A percentile compares a stretch with the other conserved stretches of the same genome.
Conservation (phyloP, 441 rosid genomes). For the Omphalea diandra region DNA sequence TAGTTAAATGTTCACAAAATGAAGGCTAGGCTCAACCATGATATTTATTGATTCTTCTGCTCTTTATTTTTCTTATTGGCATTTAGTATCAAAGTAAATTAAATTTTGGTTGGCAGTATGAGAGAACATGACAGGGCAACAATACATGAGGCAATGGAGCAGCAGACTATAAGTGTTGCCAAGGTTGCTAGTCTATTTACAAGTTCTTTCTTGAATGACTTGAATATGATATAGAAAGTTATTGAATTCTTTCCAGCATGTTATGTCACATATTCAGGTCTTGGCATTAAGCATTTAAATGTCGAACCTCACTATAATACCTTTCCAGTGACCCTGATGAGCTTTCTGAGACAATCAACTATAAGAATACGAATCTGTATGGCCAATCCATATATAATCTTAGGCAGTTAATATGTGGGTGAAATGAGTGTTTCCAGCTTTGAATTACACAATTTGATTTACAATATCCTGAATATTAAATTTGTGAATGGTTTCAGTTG, state of each 20-base stretch:
- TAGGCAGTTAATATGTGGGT: too few relatives aligned
- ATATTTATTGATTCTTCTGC: background rate
- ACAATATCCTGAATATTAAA: background rate
- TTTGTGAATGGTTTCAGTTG: background rate
- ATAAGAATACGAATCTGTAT: background rate
- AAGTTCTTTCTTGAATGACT: background rate
- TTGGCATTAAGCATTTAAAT: slow-evolving; percentile 6
- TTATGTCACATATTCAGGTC: background rate
- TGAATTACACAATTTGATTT: background rate
- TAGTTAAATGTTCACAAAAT: too few relatives aligned
- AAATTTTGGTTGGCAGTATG: slow-evolving; percentile 55
- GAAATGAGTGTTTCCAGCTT: background rate
- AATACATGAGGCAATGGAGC: slow-evolving; percentile 99
- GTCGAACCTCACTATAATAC: background rate
- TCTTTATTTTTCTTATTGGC: background rate
- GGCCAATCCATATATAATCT: background rate
- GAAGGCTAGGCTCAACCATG: background rate
- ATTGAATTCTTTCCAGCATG: background rate
- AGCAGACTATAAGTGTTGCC: slow-evolving; percentile 96
- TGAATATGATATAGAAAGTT: background rate
- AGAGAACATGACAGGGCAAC: slow-evolving; percentile 98
- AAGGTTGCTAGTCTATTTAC: slow-evolving; percentile 45
- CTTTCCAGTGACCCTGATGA: background rate
- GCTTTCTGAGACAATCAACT: background rate
- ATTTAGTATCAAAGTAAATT: slow-evolving; percentile 9